phyloP scores from a whole-genome alignment of 2,329 filamentous ascomycete genomes.

The Verticillium alfalfae region DNA sequence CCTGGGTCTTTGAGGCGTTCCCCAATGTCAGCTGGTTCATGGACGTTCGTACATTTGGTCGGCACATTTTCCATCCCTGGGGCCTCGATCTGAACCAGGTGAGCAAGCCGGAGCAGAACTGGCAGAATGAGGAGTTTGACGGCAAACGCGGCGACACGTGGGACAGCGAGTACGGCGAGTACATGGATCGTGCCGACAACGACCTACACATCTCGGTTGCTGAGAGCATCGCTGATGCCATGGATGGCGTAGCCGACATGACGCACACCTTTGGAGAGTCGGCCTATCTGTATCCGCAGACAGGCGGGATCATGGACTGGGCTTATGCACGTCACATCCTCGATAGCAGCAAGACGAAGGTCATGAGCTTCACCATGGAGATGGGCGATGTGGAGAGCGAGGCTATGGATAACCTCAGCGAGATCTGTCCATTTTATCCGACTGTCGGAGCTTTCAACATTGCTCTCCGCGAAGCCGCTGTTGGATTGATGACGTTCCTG shows the following conservation, averaged over 20 bases:
- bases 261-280: slow-evolving; percentile 27
- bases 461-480: slow-evolving; percentile 35
- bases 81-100: slow-evolving; percentile 47
- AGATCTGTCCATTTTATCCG: slow-evolving; percentile 35
- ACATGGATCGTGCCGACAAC: slow-evolving; percentile 26
- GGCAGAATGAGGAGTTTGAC: slow-evolving; percentile 36
- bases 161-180: slow-evolving; percentile 36
- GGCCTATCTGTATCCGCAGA: slow-evolving; percentile 35
- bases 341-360: slow-evolving; percentile 22
- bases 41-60: slow-evolving; percentile 50
- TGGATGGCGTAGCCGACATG: slow-evolving; percentile 28
- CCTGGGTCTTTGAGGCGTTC: slow-evolving; percentile 43
- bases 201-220: slow-evolving; percentile 21
- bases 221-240: slow-evolving; percentile 24
- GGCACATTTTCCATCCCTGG: slow-evolving; percentile 50
- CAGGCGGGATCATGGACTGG: slow-evolving; percentile 40
- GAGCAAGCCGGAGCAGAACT: slow-evolving; percentile 37
- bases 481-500: slow-evolving; percentile 41
- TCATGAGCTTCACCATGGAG: slow-evolving; percentile 39
- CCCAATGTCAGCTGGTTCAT: slow-evolving; percentile 48
- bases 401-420: not conserved
- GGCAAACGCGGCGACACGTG: slow-evolving; percentile 39
- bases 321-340: slow-evolving; percentile 35
- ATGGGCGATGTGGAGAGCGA: slow-evolving; percentile 32
- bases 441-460: slow-evolving; percentile 31